Base-by-base conservation (phyloP, 1,139 yeast genomes). In the Yamadazyma atmosphaerica region DNA sequence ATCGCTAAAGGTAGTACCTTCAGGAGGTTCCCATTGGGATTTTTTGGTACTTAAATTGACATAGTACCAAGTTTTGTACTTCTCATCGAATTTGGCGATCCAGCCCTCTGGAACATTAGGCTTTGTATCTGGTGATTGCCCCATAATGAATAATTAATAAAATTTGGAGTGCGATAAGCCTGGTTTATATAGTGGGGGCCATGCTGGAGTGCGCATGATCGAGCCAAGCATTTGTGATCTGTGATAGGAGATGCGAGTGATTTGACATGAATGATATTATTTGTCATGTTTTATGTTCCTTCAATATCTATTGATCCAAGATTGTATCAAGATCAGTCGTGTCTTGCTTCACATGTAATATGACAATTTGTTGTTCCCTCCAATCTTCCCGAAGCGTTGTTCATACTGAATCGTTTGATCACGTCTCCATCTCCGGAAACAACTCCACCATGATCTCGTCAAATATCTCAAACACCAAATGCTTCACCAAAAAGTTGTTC, bases 1-100 rank as follows among this genome's bases (percentile, higher is more conserved):
- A 12, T 51, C 59, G n/a, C 39, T 51, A 55, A 76, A 74, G 2
- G 49, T 57, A 0, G 87, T 77, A 0, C 86, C 89, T 7, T 54
- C 44, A 3, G 97, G 97, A 11, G 82, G 78, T 39, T 87, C 96
- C 98, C 98, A 90, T 60, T 88, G 96, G 0, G 96, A 86, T 49
- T 78, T 68, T 45, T 86, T 83, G n/a, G 87, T 77, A 13, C 70
- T 53, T 49, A 84, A 64, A 52, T 89, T 72, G 17, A 90, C 96
- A 54, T 83, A 90, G 60, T 74, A 84, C 80, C 82, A 83, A 13
- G 86, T 83, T 47, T 78, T 75, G 65, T 90, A 90, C 47, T 83
- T 77, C 11, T 81, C 83, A 59, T 90, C 98, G 62, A 75, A 89
- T 41, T 84, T 84, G 10, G 96, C 95, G 30, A 83, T 63, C 96